Base-by-base conservation (phyloP, 768 basidiomycete genomes). In the Naganishia kalamii region DNA sequence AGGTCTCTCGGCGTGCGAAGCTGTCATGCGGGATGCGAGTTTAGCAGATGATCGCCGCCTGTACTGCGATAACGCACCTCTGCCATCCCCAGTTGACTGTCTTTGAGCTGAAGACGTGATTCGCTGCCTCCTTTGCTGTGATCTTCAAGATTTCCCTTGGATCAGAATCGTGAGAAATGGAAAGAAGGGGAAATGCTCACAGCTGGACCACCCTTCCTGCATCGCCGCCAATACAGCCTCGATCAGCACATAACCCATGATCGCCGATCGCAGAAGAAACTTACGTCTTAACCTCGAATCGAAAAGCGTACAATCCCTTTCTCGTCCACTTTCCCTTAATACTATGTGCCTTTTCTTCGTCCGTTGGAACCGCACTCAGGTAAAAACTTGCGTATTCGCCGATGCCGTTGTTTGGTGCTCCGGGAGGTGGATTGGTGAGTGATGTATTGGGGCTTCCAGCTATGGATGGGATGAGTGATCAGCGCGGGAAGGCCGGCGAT, bases 21-120 rank as follows among this genome's bases (percentile, higher is more conserved):
- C 64, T 65, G 21, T 0, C 32, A 6, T 23, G 30, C 23, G 32
- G 27, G 10, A 25, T 10, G 37, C 5, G 21, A 5, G 47, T 49
- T 49, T 23, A 8, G 37, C 52, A 25, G 32, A 33, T n/a, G 21
- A 11, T 23, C 19, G 19, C n/a, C n/a, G 33, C 32, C 6, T n/a
- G 43, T 7, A n/a, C 17, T 37, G 41, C 19, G 17, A n/a, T n/a
- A n/a, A 49, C 64, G 1, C n/a, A 65, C 51, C 62, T 63, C 47
- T 83, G 87, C 88, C 90, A 92, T 76, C 88, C 89, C 90, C 89
- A 90, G 71, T 90, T 91, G 30, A 87, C 87, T 13, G 89, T 83
- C 76, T 84, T 75, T n/a, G 79, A 25, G 61, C 79, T 81, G 67
- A 17, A 67, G 29, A 7, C 32, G 35, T 65, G 64, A 46, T 50